Conservation (phyloP, 139 green algal genomes). For the Trebouxia sp. region DNA sequence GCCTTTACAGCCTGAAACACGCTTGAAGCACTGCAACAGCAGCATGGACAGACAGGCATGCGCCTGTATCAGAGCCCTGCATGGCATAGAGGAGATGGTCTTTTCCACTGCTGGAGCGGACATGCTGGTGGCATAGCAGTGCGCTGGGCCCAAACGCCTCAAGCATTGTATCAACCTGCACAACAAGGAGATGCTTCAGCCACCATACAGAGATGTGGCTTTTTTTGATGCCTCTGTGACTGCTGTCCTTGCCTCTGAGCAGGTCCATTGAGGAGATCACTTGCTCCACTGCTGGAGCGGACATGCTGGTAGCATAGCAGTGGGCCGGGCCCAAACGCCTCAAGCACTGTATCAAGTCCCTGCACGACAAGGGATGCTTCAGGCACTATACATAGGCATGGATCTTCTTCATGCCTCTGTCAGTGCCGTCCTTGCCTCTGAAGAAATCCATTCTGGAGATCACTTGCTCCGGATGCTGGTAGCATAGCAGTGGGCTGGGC, state of each 20-base stretch:
- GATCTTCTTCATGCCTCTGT: slow-evolving; percentile 77
- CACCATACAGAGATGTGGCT: too few species aligned
- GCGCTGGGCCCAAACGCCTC: slow-evolving; percentile 55
- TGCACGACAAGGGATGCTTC: slow-evolving; percentile 53
- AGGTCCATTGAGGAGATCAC: slow-evolving; percentile 77
- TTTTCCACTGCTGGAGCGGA: slow-evolving; percentile 77
- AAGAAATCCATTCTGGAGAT: slow-evolving; percentile 80
- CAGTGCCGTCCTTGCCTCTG: slow-evolving; percentile 53
- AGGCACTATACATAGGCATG: too few species aligned
- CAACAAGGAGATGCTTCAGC: too few species aligned
- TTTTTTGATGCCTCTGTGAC: slow-evolving; percentile 67
- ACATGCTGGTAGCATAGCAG: slow-evolving; percentile 89
- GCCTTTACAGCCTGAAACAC: too few species aligned
- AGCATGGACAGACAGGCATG: too few species aligned
- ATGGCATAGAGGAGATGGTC: slow-evolving; percentile 77
- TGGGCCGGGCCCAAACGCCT: slow-evolving; percentile 60
- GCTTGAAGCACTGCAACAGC: too few species aligned
- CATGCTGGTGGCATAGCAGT: slow-evolving; percentile 90
- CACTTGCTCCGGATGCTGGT: slow-evolving; percentile 86
- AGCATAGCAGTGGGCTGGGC: slow-evolving; percentile 83
- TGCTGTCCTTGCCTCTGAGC: slow-evolving; percentile 64
- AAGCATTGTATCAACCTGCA: slow-evolving; percentile 79
- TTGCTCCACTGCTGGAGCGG: slow-evolving; percentile 77
- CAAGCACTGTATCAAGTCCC: slow-evolving; percentile 77
- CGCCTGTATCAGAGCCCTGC: too few species aligned